Base-by-base conservation (phyloP, 805 yeast genomes). In the Starmerella potacharoeniae region DNA sequence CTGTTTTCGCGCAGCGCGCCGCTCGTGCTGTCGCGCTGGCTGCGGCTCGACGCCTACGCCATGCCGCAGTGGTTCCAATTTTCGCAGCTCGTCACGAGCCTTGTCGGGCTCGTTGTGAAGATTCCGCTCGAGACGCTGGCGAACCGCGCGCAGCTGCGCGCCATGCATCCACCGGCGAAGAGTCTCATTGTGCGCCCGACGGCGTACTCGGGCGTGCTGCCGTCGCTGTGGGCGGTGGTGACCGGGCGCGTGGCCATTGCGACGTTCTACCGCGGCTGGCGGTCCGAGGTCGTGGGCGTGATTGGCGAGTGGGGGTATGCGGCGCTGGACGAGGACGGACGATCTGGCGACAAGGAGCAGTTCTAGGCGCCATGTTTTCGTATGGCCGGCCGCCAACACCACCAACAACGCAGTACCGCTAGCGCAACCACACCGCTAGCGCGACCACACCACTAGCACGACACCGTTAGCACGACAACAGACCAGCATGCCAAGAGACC, bases 121-220 rank as follows among this genome's bases (percentile, higher is more conserved):
- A 73, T 93, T 58, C 98, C 98, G 3, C 77, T 89, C 51, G 98
- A 91, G 65, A 89, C 95, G 13, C 68, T 91, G 43, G 76, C 87
- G 56, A 75, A 95, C 57, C 80, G 96, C 60, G 89, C 91, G 14
- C 97, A 91, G 66, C 79, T 88, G 9, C 45, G 40, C 42, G 73
- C 80, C 54, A 81, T 79, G 64, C 73, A 88, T 16, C 53, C 66
- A 42, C n/a, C 56, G 33, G 56, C 56, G 7, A 33, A 42, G 14
- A 42, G 60, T 16, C 53, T 87, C 58, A 77, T 88, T 48, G 78
- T 88, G 29, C 77, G 74, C 22, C 80, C 82, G 45, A 78, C 74
- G 11, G 77, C 74, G 6, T 83, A 82, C 64, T 66, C 68, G 29
- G 85, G 87, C 2, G 68, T 80, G 58, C 72, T 76, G 61, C 75